phyloP scores from a whole-genome alignment of 371 early-diverging fungal genomes.

The Lichtheimia corymbifera region DNA sequence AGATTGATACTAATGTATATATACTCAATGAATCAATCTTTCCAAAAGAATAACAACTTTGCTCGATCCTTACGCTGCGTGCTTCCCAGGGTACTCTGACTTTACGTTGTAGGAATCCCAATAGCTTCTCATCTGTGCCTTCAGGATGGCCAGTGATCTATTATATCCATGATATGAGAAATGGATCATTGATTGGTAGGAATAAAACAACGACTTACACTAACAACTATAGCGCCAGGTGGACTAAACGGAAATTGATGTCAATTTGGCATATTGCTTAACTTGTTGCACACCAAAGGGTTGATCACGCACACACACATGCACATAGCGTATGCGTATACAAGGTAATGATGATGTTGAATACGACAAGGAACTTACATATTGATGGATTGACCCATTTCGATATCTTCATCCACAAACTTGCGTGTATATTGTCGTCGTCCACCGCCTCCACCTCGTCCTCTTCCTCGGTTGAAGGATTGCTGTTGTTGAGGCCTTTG shows the following conservation, averaged over 20 bases:
- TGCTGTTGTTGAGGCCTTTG: constrained; percentile 6
- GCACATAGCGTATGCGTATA: too few relatives aligned
- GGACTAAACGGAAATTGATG: constrained; percentile 3
- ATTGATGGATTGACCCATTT: constrained; percentile 28
- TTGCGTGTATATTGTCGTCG: constrained; percentile 27
- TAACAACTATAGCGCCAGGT: constrained; percentile 11
- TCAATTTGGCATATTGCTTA: background rate
- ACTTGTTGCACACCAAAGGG: background rate
- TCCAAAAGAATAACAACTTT: background rate
- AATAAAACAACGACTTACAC: constrained; percentile 10
- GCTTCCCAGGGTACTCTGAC: constrained; percentile 38
- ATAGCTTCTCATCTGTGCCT: constrained; percentile 32
- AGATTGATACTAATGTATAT: background rate
- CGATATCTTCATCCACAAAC: constrained; percentile 43
- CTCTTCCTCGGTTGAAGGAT: constrained; percentile 10
- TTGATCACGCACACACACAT: background rate
- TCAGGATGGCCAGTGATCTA: constrained; percentile 40
- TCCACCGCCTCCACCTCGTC: constrained; percentile 17
- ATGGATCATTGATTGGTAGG: background rate
- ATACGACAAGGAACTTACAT: constrained; percentile 4
- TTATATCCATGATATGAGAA: background rate
- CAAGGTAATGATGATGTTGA: background rate
- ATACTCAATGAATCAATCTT: too few relatives aligned
- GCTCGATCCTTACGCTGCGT: constrained; percentile 24
- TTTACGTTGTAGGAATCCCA: constrained; percentile 40